These are phyloP conservation scores for Podosphaera leucotricha DNA, from an alignment of 2,329 filamentous ascomycete species.

Conservation along the genomic window DNA sequence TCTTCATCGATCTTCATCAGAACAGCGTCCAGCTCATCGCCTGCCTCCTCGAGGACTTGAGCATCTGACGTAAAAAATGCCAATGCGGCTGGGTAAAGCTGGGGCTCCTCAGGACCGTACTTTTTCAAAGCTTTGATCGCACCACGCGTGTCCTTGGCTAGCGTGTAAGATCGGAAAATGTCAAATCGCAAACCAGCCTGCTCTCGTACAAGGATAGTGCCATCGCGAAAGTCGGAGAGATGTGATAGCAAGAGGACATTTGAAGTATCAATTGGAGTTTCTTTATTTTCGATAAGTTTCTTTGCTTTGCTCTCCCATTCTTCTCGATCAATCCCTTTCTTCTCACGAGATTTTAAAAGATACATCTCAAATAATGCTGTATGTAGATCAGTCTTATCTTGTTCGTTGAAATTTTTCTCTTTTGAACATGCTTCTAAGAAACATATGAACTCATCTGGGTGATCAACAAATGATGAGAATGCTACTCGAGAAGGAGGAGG, in stretches of 20 bases:
- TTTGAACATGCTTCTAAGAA: constrained; percentile 77
- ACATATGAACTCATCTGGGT: constrained; percentile 70
- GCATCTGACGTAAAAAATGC: constrained; percentile 81
- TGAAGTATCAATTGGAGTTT: constrained; percentile 75
- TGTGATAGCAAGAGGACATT: constrained; percentile 86
- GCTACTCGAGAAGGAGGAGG: constrained; percentile 67
- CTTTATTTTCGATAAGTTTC: constrained; percentile 57
- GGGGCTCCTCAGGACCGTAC: constrained; percentile 76
- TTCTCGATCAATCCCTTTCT: constrained; percentile 44
- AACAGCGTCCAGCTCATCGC: constrained; percentile 60
- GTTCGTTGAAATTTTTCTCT: constrained; percentile 43
- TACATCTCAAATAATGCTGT: constrained; percentile 98
- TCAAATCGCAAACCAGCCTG: constrained; percentile 80
- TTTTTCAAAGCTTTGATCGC: constrained; percentile 76
- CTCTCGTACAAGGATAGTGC: constrained; percentile 79
- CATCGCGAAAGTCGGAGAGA: constrained; percentile 69
- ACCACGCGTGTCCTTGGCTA: constrained; percentile 72
- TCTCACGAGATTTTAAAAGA: constrained; percentile 61
- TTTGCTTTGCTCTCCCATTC: constrained; percentile 85
- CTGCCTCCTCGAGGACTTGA: constrained; percentile 61
- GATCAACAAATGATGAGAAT: constrained; percentile 91
- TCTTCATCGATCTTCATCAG: constrained; percentile 74
- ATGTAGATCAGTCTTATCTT: constrained; percentile 66
- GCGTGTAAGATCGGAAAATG: constrained; percentile 89
- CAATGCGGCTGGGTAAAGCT: constrained; percentile 76